Conservation (phyloP, 2,329 filamentous ascomycete genomes). For the Dactylellina parvicollis region DNA sequence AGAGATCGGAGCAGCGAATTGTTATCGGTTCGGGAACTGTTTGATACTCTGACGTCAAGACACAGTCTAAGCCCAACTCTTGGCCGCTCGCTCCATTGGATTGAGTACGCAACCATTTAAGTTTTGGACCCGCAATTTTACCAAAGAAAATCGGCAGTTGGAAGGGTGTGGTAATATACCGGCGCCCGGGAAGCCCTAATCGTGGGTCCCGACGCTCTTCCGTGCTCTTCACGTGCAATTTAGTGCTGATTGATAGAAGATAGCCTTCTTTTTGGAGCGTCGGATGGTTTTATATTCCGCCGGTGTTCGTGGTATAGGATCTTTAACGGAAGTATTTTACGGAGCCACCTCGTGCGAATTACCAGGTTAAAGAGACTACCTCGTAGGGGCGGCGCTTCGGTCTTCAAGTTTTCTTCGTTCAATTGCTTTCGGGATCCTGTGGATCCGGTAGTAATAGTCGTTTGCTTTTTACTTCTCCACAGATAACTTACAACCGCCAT, state of each 20-base stretch:
- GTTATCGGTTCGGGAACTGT: not conserved
- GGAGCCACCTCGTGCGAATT: too few species aligned
- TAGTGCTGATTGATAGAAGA: not conserved
- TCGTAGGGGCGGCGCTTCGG: too few species aligned
- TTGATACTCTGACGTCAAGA: slow-evolving; percentile 5
- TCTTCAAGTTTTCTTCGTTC: too few species aligned
- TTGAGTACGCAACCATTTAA: not conserved
- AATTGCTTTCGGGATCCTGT: too few species aligned
- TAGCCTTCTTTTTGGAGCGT: too few species aligned
- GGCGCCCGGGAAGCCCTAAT: not conserved
- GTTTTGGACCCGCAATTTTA: not conserved
- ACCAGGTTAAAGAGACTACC: too few species aligned
- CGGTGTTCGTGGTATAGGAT: too few species aligned
- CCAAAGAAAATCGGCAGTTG: not conserved
- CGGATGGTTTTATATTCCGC: too few species aligned
- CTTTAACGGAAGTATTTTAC: too few species aligned
- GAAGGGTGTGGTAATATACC: not conserved
- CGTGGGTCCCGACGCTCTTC: not conserved
- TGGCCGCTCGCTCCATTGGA: not conserved
- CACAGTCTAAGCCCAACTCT: not conserved
- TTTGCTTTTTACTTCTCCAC: too few species aligned
- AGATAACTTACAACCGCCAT: too few species aligned
- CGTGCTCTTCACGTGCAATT: too few species aligned
- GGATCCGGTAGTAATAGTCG: not conserved
- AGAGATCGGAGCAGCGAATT: slow-evolving; percentile 4